These are phyloP conservation scores for Wickerhamiella sergipiensis DNA, from an alignment of 805 yeast genomes.

Conservation along the genomic window DNA sequence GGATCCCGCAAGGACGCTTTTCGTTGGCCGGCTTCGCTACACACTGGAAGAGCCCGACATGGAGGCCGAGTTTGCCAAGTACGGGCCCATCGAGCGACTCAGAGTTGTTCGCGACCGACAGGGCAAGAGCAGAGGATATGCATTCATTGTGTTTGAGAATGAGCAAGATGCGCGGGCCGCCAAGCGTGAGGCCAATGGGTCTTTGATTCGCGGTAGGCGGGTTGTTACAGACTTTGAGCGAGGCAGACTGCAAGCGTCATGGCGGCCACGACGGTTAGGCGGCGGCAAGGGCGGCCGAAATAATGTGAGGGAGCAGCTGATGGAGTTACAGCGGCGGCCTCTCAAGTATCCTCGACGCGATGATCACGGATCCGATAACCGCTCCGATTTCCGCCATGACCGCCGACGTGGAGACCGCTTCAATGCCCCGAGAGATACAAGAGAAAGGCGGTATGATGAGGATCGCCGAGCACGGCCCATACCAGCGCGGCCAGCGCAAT, in stretches of 20 bases:
- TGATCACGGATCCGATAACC: neutral
- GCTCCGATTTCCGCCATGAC: neutral
- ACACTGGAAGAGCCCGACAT: constrained; percentile 53
- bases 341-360: neutral
- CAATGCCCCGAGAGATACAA: neutral
- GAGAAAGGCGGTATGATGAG: neutral
- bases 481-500: too few relatives aligned
- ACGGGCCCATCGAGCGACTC: constrained; percentile 56
- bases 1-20: constrained; percentile 69
- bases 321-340: neutral
- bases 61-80: constrained; percentile 43
- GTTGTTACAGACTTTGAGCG: constrained; percentile 32
- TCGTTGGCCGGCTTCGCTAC: constrained; percentile 62
- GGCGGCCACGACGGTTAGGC: constrained; percentile 42
- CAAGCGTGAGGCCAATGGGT: constrained; percentile 41
- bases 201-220: constrained; percentile 37
- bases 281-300: constrained; percentile 90
- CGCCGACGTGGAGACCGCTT: neutral
- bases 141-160: constrained; percentile 56
- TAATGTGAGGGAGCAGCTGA: constrained; percentile 28
- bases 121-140: constrained; percentile 66
- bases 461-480: neutral
- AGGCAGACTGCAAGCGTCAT: constrained; percentile 25
- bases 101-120: constrained; percentile 44
- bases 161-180: constrained; percentile 52